phyloP scores from a whole-genome alignment of 495 filamentous ascomycete species.

The Xylaria telfairii region DNA sequence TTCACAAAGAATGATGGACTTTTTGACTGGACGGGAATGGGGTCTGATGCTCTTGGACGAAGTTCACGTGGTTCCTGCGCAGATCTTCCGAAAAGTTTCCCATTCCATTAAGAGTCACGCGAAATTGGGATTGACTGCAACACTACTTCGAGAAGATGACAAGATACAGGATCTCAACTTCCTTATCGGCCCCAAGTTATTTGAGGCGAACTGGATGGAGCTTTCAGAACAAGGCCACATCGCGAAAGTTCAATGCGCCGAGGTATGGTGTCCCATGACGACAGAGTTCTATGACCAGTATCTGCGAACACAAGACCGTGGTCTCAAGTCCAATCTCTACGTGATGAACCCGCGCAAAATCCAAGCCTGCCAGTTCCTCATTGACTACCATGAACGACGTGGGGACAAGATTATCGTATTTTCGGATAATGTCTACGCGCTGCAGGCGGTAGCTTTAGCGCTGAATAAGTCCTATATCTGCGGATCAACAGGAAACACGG shows the following conservation, averaged over 20 bases:
- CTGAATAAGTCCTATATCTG: conserved; percentile 92
- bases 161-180: conserved; percentile 98
- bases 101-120: conserved; percentile 90
- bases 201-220: conserved; percentile 99
- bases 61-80: conserved; percentile 96
- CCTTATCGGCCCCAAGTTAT: conserved; percentile 95
- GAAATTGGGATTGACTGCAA: conserved; percentile 96
- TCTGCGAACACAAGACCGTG: conserved; percentile 59
- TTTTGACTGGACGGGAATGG: conserved; percentile 91
- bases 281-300: conserved; percentile 98
- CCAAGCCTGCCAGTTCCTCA: conserved; percentile 94
- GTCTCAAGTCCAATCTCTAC: conserved; percentile 76
- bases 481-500: conserved; percentile 83
- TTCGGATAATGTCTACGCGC: conserved; percentile 96
- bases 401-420: conserved; percentile 99
- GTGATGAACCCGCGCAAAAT: conserved; percentile 99
- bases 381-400: conserved; percentile 94
- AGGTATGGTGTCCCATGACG: conserved; percentile 99
- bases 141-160: conserved; percentile 93
- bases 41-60: conserved; percentile 97
- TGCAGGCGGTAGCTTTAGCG: conserved; percentile 83
- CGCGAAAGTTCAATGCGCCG: conserved; percentile 95
- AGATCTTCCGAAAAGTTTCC: conserved; percentile 93
- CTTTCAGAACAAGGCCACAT: conserved; percentile 96
- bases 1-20: conserved; percentile 97